Percentiles rank a stretch among this genome's conserved stretches.
Conservation (phyloP, 306 rosid species). For the Ormosia semicastrata region DNA sequence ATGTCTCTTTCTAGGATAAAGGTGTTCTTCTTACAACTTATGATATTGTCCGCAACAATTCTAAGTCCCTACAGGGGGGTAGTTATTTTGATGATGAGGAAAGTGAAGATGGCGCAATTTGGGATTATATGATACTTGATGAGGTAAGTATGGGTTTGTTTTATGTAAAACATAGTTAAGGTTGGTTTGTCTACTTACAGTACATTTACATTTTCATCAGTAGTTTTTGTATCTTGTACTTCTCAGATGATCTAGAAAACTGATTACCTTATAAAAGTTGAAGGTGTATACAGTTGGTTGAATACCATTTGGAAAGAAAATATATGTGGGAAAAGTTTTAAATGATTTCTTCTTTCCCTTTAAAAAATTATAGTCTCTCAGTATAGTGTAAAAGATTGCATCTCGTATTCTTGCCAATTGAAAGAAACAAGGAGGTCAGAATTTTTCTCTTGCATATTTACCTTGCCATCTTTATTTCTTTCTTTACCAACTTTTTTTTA, state of each 20-base stretch:
- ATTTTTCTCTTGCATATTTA: neutral
- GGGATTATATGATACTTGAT: conserved; percentile 99
- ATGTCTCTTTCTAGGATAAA: conserved; percentile 55
- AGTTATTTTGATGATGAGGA: conserved; percentile 49
- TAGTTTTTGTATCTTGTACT: conserved; percentile 6
- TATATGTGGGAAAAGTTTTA: neutral
- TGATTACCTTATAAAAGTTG: neutral
- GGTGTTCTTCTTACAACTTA: conserved; percentile 95
- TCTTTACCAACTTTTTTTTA: neutral
- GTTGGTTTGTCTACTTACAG: neutral
- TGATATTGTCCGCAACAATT: conserved; percentile 88
- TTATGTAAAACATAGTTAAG: neutral
- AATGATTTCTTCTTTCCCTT: neutral
- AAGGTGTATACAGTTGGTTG: neutral
- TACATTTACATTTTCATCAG: neutral
- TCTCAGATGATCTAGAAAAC: neutral
- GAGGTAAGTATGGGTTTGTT: conserved; percentile 51
- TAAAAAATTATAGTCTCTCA: neutral
- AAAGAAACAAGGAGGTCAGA: neutral
- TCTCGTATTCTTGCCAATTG: neutral
- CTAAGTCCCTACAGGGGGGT: conserved; percentile 70
- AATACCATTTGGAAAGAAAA: neutral
- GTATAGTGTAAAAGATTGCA: neutral
- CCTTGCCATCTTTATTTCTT: neutral
- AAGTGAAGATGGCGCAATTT: conserved; percentile 52